phyloP scores from a whole-genome alignment of 352 stramenopile species.

The Globisporangium rhizosaccharum region DNA sequence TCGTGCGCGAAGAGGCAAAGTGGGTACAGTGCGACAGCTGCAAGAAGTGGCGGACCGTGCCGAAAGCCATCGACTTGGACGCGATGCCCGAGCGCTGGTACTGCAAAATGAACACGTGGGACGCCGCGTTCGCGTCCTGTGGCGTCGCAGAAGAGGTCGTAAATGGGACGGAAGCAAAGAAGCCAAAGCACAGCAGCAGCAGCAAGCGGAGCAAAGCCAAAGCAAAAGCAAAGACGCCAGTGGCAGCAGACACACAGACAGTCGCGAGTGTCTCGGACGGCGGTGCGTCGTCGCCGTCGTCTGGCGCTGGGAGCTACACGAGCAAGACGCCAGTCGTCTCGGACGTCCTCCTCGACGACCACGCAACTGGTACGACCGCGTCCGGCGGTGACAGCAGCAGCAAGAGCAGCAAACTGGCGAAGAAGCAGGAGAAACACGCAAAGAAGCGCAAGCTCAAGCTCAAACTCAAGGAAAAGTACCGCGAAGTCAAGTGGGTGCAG shows the following conservation, averaged over 20 bases:
- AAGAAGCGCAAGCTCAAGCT: constrained; percentile 78
- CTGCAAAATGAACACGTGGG: constrained; percentile 94
- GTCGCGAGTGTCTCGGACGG: constrained; percentile 18
- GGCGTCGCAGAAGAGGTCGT: constrained; percentile 88
- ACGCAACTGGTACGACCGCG: no score
- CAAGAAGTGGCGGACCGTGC: constrained; percentile 94
- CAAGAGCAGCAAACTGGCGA: constrained; percentile 25
- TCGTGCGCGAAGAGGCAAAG: constrained; percentile 49
- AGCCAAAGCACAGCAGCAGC: constrained; percentile 9
- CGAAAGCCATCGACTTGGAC: constrained; percentile 83
- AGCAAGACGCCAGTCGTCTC: constrained; percentile 6
- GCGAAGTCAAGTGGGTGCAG: constrained; percentile 92
- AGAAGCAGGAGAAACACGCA: constrained; percentile 63
- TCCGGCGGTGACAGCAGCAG: constrained; percentile 3
- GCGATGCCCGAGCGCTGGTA: constrained; percentile 94
- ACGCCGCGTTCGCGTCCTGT: constrained; percentile 81
- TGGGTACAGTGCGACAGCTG: constrained; percentile 97
- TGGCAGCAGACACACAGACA: not conserved
- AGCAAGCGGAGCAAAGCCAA: constrained; percentile 17
- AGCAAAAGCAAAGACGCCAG: constrained; percentile 13
- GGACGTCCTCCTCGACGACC: not conserved
- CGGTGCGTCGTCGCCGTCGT: constrained; percentile 32
- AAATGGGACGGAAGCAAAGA: constrained; percentile 5
- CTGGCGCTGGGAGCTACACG: constrained; percentile 23
- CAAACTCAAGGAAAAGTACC: constrained; percentile 76